Base-by-base conservation (phyloP, 2,329 filamentous ascomycete genomes). In the Byssochlamys sp. region DNA sequence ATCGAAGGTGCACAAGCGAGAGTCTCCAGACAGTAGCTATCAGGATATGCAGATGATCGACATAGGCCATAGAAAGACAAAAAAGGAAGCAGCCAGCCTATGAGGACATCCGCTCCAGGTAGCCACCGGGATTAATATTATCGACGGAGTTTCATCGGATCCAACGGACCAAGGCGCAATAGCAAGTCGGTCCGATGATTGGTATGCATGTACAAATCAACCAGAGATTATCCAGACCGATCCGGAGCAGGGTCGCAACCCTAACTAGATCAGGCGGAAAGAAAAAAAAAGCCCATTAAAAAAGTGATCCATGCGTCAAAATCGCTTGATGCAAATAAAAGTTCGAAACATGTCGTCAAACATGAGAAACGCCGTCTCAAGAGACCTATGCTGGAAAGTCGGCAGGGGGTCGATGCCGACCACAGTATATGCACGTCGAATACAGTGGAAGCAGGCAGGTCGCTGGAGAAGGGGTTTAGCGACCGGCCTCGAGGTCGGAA, bases 61-160 rank as follows among this genome's bases (percentile, higher is more conserved):
- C n/a, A 28, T 25, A 49, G 26, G 35, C 24, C 19, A n/a, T 49
- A 25, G 45, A 55, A 52, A 26, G 12, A 51, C 26, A 54, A 25
- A 49, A 33, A 55, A 57, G 45, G 19, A 52, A 35, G 35, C 19
- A 54, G 6, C 48, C 51, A 33, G 33, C 28, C 57, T 19, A 45
- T 19, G 7, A 10, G 29, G 29, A 58, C 61, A 57, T 58, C 61
- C 27, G 57, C 55, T 60, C 48, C 59, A 56, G 55, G 39, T 52
- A 59, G 59, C 60, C 66, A 68, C 70, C 66, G 63, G 66, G 64
- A 74, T 74, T 74, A 74, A 63, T 59, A 73, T 74, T 74, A 74
- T 71, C 57, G 68, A 70, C 67, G 67, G 70, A 68, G 61, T 56
- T 60, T 59, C 63, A 48, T 58, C 55, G 58, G 53, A 55, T 48